Percentiles rank a stretch among this genome's conserved stretches.
Evolutionary conservation across 805 yeast genomes (phyloP).

Genomic region (Pichia cephalocereana): DNA sequence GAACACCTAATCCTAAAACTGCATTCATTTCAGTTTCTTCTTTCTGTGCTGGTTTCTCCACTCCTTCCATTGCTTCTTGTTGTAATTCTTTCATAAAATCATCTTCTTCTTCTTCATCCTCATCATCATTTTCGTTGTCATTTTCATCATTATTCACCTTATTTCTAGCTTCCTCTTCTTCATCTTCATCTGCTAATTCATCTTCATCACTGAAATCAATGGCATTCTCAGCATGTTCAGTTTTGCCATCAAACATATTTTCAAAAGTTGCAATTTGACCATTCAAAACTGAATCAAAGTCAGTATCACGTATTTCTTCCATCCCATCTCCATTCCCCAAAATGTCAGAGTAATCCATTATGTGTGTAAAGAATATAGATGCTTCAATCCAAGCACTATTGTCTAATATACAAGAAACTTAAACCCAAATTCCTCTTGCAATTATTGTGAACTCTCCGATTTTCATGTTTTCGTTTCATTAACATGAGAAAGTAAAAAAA

Average conservation of each 20-base stretch:
- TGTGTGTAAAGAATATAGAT: neutral
- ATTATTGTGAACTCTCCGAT: too few relatives aligned
- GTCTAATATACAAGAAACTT: too few relatives aligned
- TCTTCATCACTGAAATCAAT: constrained; percentile 91
- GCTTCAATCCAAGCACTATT: too few relatives aligned
- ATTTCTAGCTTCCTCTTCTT: constrained; percentile 6
- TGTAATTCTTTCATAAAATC: constrained; percentile 31
- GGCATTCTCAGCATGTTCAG: constrained; percentile 85
- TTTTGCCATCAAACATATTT: constrained; percentile 34
- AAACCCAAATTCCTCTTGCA: too few relatives aligned
- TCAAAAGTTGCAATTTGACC: constrained; percentile 28
- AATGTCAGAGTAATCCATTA: neutral
- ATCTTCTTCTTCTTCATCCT: constrained; percentile 26
- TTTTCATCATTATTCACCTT: constrained; percentile 4
- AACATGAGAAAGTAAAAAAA: too few relatives aligned
- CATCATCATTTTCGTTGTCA: constrained; percentile 27
- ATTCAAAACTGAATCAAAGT: constrained; percentile 24
- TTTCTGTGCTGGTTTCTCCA: constrained; percentile 20
- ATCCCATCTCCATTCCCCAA: neutral
- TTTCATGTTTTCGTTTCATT: too few relatives aligned
- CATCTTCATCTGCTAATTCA: constrained; percentile 86
- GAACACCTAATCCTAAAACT: constrained; percentile 25
- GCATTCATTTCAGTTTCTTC: constrained; percentile 17
- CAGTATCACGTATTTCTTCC: constrained; percentile 16
- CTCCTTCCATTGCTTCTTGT: constrained; percentile 29